Percentiles rank a stretch among this genome's conserved stretches.
These are phyloP conservation scores for Floccularia luteovirens DNA, from an alignment of 768 basidiomycete genomes.

Conservation along the genomic window DNA sequence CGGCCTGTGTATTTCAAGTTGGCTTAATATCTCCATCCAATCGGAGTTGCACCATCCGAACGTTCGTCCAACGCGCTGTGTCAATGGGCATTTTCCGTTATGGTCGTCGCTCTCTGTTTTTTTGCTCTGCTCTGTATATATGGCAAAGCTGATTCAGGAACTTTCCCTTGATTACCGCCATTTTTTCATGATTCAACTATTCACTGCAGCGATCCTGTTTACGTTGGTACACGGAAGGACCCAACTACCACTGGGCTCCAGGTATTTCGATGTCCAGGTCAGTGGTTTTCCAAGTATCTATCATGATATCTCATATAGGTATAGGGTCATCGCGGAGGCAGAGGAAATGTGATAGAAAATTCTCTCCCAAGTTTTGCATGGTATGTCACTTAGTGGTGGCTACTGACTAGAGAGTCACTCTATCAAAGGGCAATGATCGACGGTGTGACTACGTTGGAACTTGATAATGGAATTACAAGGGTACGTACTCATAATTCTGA, in stretches of 20 bases:
- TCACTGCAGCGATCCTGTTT: no score
- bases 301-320: neutral
- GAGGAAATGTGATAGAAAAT: slow-evolving; percentile 70
- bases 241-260: slow-evolving; percentile 6
- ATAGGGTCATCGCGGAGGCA: slow-evolving; percentile 70
- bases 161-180: no score
- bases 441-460: slow-evolving; percentile 69
- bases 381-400: slow-evolving; percentile 24
- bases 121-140: no score
- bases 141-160: no score
- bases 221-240: neutral
- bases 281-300: slow-evolving; percentile 7
- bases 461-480: slow-evolving; percentile 74
- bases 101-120: no score
- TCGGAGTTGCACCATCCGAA: no score
- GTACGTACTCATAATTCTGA: slow-evolving; percentile 21
- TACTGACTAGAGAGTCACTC: slow-evolving; percentile 5
- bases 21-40: no score
- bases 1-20: no score
- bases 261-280: slow-evolving; percentile 48
- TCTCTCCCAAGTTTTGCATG: slow-evolving; percentile 72
- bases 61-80: no score
- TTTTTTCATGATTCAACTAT: no score
- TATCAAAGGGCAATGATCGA: slow-evolving; percentile 59
- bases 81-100: no score